Percentiles rank a stretch among this genome's conserved stretches.
These are phyloP conservation scores for Fusarium verticillioides DNA, from an alignment of 2,329 filamentous ascomycete species.

Conservation along the genomic window DNA sequence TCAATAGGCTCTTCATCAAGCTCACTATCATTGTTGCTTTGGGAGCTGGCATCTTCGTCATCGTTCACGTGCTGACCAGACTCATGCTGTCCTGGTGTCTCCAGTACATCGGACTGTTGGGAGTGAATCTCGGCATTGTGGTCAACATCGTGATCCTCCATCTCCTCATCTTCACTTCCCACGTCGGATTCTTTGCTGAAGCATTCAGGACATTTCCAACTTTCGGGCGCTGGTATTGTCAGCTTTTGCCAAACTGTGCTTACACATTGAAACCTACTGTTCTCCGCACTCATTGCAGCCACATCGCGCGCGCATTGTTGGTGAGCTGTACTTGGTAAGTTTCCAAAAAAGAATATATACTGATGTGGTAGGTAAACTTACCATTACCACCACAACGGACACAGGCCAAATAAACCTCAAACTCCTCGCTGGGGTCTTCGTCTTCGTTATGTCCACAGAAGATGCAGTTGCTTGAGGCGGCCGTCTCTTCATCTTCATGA, in stretches of 20 bases:
- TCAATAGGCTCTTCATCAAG: constrained; percentile 49
- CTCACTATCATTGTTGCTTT: constrained; percentile 13
- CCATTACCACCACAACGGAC: constrained; percentile 82
- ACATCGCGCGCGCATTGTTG: constrained; percentile 86
- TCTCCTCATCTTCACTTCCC: constrained; percentile 48
- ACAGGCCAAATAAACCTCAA: constrained; percentile 82
- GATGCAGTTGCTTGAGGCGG: constrained; percentile 62
- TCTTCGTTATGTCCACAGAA: constrained; percentile 88
- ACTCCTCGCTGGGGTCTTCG: constrained; percentile 83
- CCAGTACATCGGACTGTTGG: constrained; percentile 43
- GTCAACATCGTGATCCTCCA: constrained; percentile 37
- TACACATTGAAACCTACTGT: constrained; percentile 42
- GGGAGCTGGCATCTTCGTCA: constrained; percentile 26
- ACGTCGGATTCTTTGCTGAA: constrained; percentile 47
- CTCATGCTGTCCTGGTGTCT: constrained; percentile 15
- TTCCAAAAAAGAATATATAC: constrained; percentile 2
- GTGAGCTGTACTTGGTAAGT: constrained; percentile 75
- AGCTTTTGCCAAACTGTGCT: neutral
- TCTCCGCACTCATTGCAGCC: constrained; percentile 51
- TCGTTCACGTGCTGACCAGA: constrained; percentile 16
- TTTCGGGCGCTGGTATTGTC: constrained; percentile 51
- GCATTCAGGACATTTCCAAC: constrained; percentile 66
- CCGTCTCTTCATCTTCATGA: constrained; percentile 61
- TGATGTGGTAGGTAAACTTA: constrained; percentile 60
- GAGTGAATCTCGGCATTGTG: constrained; percentile 40